Evolutionary conservation across 257 asterid species (phyloP).

Genomic region (Solanum medicagineum): DNA sequence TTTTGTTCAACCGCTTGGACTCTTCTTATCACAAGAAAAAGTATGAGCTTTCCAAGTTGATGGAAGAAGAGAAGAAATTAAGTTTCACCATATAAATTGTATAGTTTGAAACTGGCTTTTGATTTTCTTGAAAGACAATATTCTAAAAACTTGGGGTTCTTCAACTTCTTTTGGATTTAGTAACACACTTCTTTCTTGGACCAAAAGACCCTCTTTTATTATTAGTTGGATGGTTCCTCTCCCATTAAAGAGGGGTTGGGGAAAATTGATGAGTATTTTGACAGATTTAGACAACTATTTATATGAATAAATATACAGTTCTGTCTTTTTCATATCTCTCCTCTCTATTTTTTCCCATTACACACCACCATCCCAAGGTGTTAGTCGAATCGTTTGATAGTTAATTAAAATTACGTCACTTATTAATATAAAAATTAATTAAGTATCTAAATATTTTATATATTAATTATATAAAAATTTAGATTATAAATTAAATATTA

Average conservation of each 20-base stretch:
- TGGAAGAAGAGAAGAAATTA: not conserved
- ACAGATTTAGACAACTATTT: not conserved
- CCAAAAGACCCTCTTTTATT: not conserved
- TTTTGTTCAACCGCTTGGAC: not conserved
- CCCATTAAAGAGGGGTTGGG: not conserved
- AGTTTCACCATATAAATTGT: not conserved
- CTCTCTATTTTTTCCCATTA: no score
- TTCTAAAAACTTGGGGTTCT: not conserved
- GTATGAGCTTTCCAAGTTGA: not conserved
- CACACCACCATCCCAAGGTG: no score
- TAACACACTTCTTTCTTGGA: not conserved
- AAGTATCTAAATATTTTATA: no score
- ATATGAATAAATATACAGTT: not conserved
- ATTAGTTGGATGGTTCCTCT: not conserved
- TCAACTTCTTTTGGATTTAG: not conserved
- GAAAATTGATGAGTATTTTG: not conserved
- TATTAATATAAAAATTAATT: no score
- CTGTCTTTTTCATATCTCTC: not conserved
- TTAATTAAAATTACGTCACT: no score
- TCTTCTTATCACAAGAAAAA: not conserved
- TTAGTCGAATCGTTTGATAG: no score
- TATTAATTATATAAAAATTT: no score
- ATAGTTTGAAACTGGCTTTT: not conserved
- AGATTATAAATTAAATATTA: no score
- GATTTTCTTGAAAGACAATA: not conserved